Evolutionary conservation across 345 rosid genomes (phyloP), one percentile per base, ranked within the genome.

Genomic region (Eucalyptus marginata): DNA sequence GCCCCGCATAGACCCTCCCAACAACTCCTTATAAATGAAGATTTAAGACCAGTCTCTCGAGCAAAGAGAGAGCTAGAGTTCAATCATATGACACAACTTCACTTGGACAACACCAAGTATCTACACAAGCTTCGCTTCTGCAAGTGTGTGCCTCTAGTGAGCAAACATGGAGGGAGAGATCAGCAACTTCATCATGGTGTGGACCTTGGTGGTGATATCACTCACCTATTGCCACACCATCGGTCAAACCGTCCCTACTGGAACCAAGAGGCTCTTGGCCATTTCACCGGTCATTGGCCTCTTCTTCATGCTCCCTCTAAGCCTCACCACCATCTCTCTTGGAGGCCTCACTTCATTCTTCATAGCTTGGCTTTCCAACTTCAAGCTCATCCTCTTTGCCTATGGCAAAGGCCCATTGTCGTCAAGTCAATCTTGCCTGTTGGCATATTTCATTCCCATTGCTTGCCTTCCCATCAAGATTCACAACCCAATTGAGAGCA

Each of bases 401-500:
- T 87, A 90, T 33, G 90, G 88, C 85, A 89, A 91, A 66, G 90
- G 91, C 52, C 93, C 92, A 40, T 83, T 89, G 43, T 58, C 64
- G 5, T 54, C 93, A n/a, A 33, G 89, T 68, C 87, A 91, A 56
- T 89, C 93, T 0, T 10, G 91, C 33, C 88, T 95, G 86, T 92
- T 95, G 12, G 90, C 93, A 15, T 83, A 87, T 51, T 96, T 95
- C 87, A 40, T 94, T 20, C 90, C 91, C 4, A n/a, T 94, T 11
- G 91, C 96, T 88, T 92, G 94, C 89, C 91, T 96, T 5, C 97
- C 96, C 47, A 92, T 96, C 91, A 94, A 95, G 88, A 88, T 94
- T 89, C 95, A 86, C 62, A 66, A 56, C 10, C 81, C 13, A 6
- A 33, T 71, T 71, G 81, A 71, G 81, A 33, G 44, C 81, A 18